Evolutionary conservation across 169 alveolate species (phyloP), one percentile per base, ranked within the genome.

Genomic region (Cryptosporidium sp.): DNA sequence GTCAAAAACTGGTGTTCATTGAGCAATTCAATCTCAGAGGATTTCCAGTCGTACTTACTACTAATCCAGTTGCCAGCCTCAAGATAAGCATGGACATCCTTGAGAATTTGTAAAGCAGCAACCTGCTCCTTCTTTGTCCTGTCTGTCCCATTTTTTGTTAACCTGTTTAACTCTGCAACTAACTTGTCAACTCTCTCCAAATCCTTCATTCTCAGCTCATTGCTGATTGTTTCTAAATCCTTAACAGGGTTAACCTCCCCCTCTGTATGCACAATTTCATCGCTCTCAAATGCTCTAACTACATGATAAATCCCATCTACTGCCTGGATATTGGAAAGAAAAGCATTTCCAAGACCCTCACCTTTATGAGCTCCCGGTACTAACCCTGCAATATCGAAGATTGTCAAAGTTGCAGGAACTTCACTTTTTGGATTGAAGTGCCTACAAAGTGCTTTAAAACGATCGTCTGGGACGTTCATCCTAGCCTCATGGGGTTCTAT

Each of bases 331-430:
- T 98, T 98, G 12, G 99, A 96, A 67, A 98, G 93, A 94, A 98
- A 98, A 58, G 98, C 99, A 91, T 98, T 98, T 59, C 99, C 99
- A 58, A 98, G 97, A 3, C 99, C 99, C 92, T 97, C 99, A 18
- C 99, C 99, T 69, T 96, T 95, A 80, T 96, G 97, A 16, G 99
- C 99, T 50, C 99, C 99, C 41, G 97, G 97, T 18, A 98, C 99
- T 18, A 98, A 95, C 9, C 99, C 99, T 7, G 99, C 99, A 70
- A 98, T 98, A 92, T 98, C 99, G 75, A 97, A 96, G 48, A 98
- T 97, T 14, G 99, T 94, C 39, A 98, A 86, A 33, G 97, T 95
- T 16, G 99, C 99, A 33, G 99, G 95, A 37, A 98, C 98, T 84
- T 95, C 96, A 87, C 97, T 94, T 91, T 97, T 98, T 4, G 99